Base-by-base conservation (phyloP, 228 moss, liverwort and hornwort genomes). In the Sphagnum fallax region DNA sequence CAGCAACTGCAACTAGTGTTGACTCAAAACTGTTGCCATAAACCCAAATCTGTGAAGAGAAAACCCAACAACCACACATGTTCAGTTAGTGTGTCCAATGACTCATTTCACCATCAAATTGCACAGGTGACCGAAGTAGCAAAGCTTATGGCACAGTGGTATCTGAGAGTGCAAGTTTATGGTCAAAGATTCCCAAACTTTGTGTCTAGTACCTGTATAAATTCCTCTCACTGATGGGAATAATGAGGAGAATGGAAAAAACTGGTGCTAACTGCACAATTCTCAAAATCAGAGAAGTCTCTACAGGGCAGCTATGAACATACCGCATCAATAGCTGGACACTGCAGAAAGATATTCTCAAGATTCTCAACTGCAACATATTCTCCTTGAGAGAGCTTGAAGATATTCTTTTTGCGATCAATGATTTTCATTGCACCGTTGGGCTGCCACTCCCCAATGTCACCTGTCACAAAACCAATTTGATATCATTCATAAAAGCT, bases 361-460 rank as follows among this genome's bases (percentile, higher is more conserved):
- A 86, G 70, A 65, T 79, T 86, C 67, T 86, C 85, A 4, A 86
- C 85, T 12, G 85, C 85, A 8, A 86, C 85, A 61, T 86, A 86
- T 68, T 86, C 85, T 58, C 85, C 85, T 65, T 86, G 85, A 51
- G 85, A 86, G 49, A 86, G 79, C 75, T 86, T 86, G 75, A 86
- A 86, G 47, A 86, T 86, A n/a, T 82, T 86, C 66, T 86, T 86
- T 72, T 82, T 86, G 16, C 85, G 69, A 67, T 86, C 85, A 73
- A 86, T 79, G 48, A 86, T 75, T 67, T 86, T 86, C 55, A 86
- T 52, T 5, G 75, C 82, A 65, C 85, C 85, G 64, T 71, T 59
- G 53, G 69, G 48, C 63, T 86, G 82, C 85, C 85, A 86, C 65
- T 86, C 85, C n/a, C 85, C 85, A 71, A 86, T 75, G 51, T 86